These are phyloP conservation scores for Ustilago xerochloae DNA, from an alignment of 1,284 basidiomycete genomes.

Conservation along the genomic window DNA sequence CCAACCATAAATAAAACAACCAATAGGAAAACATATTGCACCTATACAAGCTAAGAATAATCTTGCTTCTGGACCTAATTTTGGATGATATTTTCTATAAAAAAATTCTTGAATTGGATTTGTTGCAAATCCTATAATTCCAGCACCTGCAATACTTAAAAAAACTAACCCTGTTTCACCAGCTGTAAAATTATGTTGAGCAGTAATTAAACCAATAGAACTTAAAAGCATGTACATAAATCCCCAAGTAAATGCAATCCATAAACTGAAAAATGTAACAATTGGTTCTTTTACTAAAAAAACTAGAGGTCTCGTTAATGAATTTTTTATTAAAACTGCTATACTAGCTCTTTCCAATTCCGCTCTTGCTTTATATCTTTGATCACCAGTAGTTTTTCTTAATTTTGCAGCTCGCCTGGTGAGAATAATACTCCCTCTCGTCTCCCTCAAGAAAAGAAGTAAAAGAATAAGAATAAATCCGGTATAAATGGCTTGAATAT, in stretches of 20 bases:
- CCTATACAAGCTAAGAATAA: slow-evolving; percentile 69
- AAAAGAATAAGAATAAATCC: slow-evolving; percentile 46
- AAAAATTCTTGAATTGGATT: slow-evolving; percentile 70
- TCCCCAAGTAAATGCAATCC: slow-evolving; percentile 74
- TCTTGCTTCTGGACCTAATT: slow-evolving; percentile 69
- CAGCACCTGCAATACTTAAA: slow-evolving; percentile 47
- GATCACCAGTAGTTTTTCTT: slow-evolving; percentile 72
- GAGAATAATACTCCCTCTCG: slow-evolving; percentile 69
- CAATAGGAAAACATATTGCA: slow-evolving; percentile 53
- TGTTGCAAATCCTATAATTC: slow-evolving; percentile 75
- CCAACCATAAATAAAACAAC: slow-evolving; percentile 62
- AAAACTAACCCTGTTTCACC: slow-evolving; percentile 69
- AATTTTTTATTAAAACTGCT: slow-evolving; percentile 74
- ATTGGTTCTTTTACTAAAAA: slow-evolving; percentile 77
- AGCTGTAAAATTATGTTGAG: slow-evolving; percentile 75
- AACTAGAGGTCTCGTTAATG: slow-evolving; percentile 76
- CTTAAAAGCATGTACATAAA: slow-evolving; percentile 76
- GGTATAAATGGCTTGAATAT: slow-evolving; percentile 71
- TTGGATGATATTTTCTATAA: slow-evolving; percentile 31
- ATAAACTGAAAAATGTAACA: slow-evolving; percentile 72
- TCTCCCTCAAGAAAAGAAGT: slow-evolving; percentile 64
- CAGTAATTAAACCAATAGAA: slow-evolving; percentile 68
- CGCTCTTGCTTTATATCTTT: slow-evolving; percentile 74
- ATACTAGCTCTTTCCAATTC: slow-evolving; percentile 76
- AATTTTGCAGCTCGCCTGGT: slow-evolving; percentile 66